Conservation (phyloP, 768 basidiomycete species). For the Strobilomyces confusus region DNA sequence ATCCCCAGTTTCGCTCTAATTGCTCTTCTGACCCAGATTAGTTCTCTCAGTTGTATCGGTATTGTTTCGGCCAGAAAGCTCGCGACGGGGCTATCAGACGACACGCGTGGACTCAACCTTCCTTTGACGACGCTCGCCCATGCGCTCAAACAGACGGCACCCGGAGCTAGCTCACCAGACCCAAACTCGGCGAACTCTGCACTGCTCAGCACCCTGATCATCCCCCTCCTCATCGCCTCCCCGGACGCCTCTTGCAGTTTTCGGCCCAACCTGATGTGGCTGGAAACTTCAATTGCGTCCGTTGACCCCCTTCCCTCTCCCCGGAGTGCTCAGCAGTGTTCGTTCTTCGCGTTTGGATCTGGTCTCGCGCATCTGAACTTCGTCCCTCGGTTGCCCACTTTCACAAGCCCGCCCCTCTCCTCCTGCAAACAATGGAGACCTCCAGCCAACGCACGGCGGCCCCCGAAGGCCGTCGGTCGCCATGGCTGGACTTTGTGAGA, state of each 20-base stretch:
- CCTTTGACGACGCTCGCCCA: conserved; percentile 10
- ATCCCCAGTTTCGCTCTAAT: not conserved
- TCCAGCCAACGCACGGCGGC: not conserved
- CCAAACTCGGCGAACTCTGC: conserved; percentile 3
- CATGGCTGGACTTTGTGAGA: not conserved
- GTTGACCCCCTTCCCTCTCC: conserved; percentile 4
- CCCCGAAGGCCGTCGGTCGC: not conserved
- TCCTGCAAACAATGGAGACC: not conserved
- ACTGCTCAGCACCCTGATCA: not conserved
- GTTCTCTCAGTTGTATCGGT: not conserved
- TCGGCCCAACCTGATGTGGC: conserved; percentile 10
- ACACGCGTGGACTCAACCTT: conserved; percentile 9
- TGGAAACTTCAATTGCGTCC: conserved; percentile 2
- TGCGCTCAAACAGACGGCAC: conserved; percentile 10
- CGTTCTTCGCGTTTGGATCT: conserved; percentile 10
- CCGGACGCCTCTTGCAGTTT: not conserved
- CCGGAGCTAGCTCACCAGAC: conserved; percentile 11
- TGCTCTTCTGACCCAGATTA: not conserved
- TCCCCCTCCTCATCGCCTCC: not conserved
- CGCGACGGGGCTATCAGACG: not conserved
- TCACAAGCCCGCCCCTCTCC: too few relatives aligned
- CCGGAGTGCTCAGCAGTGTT: conserved; percentile 3
- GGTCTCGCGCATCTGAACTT: conserved; percentile 9
- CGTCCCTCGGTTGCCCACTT: too few relatives aligned
- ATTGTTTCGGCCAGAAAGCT: conserved; percentile 13